phyloP scores from a whole-genome alignment of 805 yeast genomes.

The Schizosaccharomyces osmophilus region DNA sequence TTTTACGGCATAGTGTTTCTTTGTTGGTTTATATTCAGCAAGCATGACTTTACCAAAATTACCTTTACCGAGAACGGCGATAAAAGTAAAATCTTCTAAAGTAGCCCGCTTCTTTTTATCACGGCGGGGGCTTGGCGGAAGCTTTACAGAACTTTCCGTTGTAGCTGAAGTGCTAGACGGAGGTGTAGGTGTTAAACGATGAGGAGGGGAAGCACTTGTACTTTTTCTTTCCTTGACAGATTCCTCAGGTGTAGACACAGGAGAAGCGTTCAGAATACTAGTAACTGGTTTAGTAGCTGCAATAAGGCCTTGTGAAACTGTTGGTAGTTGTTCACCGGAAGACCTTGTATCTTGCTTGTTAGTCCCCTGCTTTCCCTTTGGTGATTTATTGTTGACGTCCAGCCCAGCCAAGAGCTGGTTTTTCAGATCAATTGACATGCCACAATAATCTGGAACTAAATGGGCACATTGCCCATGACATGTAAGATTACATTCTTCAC shows the following conservation, averaged over 20 bases:
- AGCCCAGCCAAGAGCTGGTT: slow-evolving; percentile 60
- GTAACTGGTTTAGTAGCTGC: not conserved
- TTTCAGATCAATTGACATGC: slow-evolving; percentile 94
- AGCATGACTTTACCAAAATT: slow-evolving; percentile 95
- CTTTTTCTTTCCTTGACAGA: not conserved
- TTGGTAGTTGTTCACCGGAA: not conserved
- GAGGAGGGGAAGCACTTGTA: not conserved
- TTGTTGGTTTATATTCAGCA: slow-evolving; percentile 76
- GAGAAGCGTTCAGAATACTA: not conserved
- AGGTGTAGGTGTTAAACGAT: not conserved
- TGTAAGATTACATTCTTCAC: slow-evolving; percentile 56
- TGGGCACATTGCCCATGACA: slow-evolving; percentile 84
- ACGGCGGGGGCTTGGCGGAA: not conserved
- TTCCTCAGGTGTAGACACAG: not conserved
- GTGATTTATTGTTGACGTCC: not conserved
- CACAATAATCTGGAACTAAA: slow-evolving; percentile 91
- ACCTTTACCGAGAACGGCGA: slow-evolving; percentile 92
- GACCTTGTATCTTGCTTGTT: not conserved
- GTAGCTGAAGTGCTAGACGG: not conserved
- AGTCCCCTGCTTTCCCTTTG: not conserved
- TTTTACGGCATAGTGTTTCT: slow-evolving; percentile 74
- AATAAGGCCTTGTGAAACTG: not conserved
- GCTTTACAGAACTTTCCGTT: not conserved
- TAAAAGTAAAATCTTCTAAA: slow-evolving; percentile 75
- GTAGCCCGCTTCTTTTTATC: slow-evolving; percentile 31